phyloP scores from a whole-genome alignment of 23 red algal genomes.

The Cyanidiococcus yangmingshanensis region DNA sequence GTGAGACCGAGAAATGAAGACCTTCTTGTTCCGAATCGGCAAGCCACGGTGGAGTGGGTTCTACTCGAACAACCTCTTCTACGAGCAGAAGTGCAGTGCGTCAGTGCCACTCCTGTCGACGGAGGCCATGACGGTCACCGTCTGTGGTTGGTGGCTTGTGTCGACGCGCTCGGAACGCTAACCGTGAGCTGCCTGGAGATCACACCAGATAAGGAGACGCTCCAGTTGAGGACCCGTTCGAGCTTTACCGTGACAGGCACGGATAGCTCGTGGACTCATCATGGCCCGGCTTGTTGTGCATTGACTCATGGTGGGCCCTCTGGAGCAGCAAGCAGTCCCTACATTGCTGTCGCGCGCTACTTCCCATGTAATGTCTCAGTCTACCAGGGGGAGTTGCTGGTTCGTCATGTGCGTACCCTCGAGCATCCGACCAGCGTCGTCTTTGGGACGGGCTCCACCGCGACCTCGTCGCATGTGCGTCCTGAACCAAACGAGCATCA shows the following conservation, averaged over 20 bases:
- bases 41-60: background rate
- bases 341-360: background rate
- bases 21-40: background rate
- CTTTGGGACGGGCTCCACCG: background rate
- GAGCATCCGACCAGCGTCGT: background rate
- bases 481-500: background rate
- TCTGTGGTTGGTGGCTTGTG: background rate
- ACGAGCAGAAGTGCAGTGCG: background rate
- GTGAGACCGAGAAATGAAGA: background rate
- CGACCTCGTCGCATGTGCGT: background rate
- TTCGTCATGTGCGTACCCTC: background rate
- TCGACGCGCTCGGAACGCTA: background rate
- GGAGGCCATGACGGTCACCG: background rate
- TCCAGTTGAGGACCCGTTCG: background rate
- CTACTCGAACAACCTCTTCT: background rate
- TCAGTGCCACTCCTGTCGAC: background rate
- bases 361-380: background rate
- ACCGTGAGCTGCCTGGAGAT: background rate
- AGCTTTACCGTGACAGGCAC: background rate
- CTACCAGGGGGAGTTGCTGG: background rate
- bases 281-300: background rate
- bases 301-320: background rate
- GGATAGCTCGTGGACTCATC: background rate
- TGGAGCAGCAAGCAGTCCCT: background rate
- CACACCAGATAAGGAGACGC: background rate